Evolutionary conservation across 257 asterid species (phyloP), one percentile per base, ranked within the genome.

Genomic region (Gentiana straminea): DNA sequence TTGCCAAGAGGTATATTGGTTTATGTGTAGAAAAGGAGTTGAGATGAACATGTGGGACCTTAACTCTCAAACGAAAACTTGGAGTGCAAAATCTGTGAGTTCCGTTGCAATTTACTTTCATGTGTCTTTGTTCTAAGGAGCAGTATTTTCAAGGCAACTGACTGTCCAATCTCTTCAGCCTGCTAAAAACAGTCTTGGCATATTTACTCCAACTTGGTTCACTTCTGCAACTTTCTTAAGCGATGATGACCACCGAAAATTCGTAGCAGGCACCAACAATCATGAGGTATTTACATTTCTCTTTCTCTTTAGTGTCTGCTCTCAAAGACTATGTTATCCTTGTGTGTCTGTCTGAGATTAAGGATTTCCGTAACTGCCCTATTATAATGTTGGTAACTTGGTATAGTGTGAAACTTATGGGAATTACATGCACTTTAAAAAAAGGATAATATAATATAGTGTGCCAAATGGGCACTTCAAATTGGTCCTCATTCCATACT

Each of bases 21-120:
- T 50, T 68, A 44, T 13, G 59, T 65, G n/a, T 13, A 87, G 97
- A 77, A 87, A 91, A 72, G 87, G 95, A 32, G 94, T 87, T 72
- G 98, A 91, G 72, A 82, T 83, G 63, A 83, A 85, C 68, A 39
- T 84, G 51, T 91, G 97, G 97, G 97, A 91, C 83, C 80, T 91
- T 59, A 65, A 77, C 11, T 59, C 74, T 54, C 57, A 75, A 46
- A 65, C 67, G 24, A 84, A 81, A 69, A 68, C 72, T 54, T 91
- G 97, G 95, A 70, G 73, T 58, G 90, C 98, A 13, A 91, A 80
- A 83, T 81, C 90, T 58, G 97, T 91, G 69, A 78, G 95, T 59
- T 54, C 58, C 52, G 45, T 36, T 54, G 64, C 48, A n/a, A 51
- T 57, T 38, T 55, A 60, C 61, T 32, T 33, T 8, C 33, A 12